phyloP scores from a whole-genome alignment of 768 basidiomycete species.

The Naganishia randhawae region DNA sequence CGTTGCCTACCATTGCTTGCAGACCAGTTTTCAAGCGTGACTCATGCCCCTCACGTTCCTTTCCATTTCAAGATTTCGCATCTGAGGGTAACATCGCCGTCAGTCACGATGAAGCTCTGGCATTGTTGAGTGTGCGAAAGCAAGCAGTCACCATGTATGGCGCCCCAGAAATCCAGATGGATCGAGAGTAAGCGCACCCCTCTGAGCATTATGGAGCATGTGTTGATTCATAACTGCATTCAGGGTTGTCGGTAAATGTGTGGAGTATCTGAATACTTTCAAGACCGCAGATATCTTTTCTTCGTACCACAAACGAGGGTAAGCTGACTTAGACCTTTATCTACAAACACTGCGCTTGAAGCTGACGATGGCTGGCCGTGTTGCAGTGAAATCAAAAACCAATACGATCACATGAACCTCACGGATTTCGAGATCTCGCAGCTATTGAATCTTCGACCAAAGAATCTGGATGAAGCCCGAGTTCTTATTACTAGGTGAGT shows the following conservation, averaged over 20 bases:
- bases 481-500: slow-evolving; percentile 24
- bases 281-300: slow-evolving; percentile 22
- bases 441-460: slow-evolving; percentile 24
- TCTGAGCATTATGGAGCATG: not conserved
- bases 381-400: slow-evolving; percentile 14
- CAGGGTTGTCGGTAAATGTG: slow-evolving; percentile 18
- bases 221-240: not conserved
- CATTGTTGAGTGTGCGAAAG: slow-evolving; percentile 19
- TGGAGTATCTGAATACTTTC: slow-evolving; percentile 18
- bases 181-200: slow-evolving; percentile 12
- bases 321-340: not conserved
- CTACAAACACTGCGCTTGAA: not conserved
- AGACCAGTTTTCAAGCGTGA: not conserved
- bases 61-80: slow-evolving; percentile 8
- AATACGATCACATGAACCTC: slow-evolving; percentile 13
- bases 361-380: too few relatives aligned
- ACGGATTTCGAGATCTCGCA: slow-evolving; percentile 26
- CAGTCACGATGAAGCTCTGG: slow-evolving; percentile 17
- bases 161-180: slow-evolving; percentile 17
- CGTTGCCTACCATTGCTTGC: not conserved
- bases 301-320: slow-evolving; percentile 19
- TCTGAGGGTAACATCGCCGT: slow-evolving; percentile 22
- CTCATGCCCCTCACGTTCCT: not conserved
- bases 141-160: slow-evolving; percentile 14
- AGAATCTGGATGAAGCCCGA: slow-evolving; percentile 19